phyloP scores from a whole-genome alignment of 331 rosid species.

The Arachis monticola region DNA sequence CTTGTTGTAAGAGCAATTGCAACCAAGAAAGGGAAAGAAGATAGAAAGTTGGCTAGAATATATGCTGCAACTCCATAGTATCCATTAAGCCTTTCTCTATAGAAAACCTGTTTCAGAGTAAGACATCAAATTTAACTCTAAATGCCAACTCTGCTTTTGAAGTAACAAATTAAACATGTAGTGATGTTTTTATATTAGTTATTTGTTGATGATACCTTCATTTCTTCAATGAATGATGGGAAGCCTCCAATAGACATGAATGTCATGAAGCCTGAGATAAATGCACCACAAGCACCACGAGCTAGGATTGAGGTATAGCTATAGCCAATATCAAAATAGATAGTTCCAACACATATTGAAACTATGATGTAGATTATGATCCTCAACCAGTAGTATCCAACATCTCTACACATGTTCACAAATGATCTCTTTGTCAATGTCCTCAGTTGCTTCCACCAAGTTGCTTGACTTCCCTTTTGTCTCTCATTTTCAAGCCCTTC shows the following conservation, averaged over 20 bases:
- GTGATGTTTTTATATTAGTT: constrained; percentile 41
- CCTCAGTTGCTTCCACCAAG: constrained; percentile 81
- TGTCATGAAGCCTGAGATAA: constrained; percentile 94
- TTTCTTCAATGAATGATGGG: constrained; percentile 94
- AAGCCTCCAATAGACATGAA: constrained; percentile 98
- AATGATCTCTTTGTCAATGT: constrained; percentile 79
- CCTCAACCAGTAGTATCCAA: constrained; percentile 96
- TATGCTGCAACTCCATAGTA: constrained; percentile 85
- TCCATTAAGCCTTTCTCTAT: constrained; percentile 83
- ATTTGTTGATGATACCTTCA: constrained; percentile 63
- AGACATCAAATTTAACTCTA: too few species aligned
- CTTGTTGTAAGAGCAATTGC: constrained; percentile 63
- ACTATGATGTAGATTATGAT: constrained; percentile 70
- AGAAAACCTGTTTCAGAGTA: constrained; percentile 65
- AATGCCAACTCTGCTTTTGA: too few species aligned
- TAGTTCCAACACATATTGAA: constrained; percentile 86
- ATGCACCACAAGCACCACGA: constrained; percentile 93
- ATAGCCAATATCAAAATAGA: constrained; percentile 79
- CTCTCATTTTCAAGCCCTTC: constrained; percentile 56
- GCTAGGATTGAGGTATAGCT: constrained; percentile 81
- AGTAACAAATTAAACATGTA: constrained; percentile 33
- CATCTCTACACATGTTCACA: constrained; percentile 86
- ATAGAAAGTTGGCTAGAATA: constrained; percentile 77
- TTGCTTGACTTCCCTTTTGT: constrained; percentile 64
- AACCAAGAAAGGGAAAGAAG: constrained; percentile 89